phyloP scores from a whole-genome alignment of 2,329 filamentous ascomycete genomes.

The Colletotrichum camelliae region DNA sequence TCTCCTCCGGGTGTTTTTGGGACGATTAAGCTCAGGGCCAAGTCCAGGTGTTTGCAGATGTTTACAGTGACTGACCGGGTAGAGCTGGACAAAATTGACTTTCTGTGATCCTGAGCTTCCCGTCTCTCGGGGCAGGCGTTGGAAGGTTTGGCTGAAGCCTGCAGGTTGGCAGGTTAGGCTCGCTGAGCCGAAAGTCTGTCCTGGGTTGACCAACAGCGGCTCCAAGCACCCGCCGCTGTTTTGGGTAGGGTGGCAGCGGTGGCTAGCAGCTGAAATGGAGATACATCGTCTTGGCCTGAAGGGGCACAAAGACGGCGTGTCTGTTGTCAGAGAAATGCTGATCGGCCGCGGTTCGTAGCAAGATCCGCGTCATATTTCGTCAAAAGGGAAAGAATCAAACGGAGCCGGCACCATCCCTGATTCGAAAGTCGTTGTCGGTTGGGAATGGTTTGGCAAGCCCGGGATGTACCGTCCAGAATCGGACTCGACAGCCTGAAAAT shows the following conservation, averaged over 20 bases:
- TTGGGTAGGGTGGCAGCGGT: neutral
- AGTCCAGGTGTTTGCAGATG: neutral
- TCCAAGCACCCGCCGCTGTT: slow-evolving; percentile 10
- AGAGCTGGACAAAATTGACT: slow-evolving; percentile 14
- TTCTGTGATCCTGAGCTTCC: neutral
- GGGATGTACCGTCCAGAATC: neutral
- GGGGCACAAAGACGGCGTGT: neutral
- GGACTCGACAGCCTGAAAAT: neutral
- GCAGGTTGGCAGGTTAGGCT: neutral
- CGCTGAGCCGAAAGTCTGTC: slow-evolving; percentile 5
- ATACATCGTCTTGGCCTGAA: neutral
- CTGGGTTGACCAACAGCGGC: neutral
- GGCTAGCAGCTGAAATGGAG: neutral
- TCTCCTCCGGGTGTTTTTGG: neutral
- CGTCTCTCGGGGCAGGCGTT: neutral
- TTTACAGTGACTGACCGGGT: neutral
- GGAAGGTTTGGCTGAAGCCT: neutral
- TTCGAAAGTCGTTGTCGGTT: neutral
- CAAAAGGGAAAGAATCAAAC: neutral
- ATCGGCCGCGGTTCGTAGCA: slow-evolving; percentile 11
- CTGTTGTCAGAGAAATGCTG: slow-evolving; percentile 11
- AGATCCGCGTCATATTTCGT: slow-evolving; percentile 15
- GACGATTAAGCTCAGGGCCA: slow-evolving; percentile 13
- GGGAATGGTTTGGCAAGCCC: neutral
- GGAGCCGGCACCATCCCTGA: slow-evolving; percentile 8